Base-by-base conservation (phyloP, 441 rosid species). In the Melastoma candidum region DNA sequence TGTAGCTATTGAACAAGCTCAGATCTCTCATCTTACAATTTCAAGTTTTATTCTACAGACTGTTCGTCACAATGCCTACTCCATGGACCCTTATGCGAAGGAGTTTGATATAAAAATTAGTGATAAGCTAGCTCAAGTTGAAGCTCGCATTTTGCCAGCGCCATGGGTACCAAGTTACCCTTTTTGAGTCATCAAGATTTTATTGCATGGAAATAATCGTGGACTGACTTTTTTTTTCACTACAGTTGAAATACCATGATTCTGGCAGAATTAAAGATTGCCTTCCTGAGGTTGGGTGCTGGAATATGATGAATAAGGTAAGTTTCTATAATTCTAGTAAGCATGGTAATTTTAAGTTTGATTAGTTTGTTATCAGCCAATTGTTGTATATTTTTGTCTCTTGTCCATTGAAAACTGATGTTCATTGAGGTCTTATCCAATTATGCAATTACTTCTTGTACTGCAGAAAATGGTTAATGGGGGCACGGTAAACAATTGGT, bases 261-360 rank as follows among this genome's bases (percentile, higher is more conserved):
- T 85, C 93, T 1, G 96, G 96, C 12, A 75, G 83, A 60, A 92
- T 87, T 67, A 82, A 71, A 75, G 76, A 79, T 58, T 85, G 95
- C 66, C 70, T 77, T 26, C 98, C 98, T 46, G 84, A 83, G 65
- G 87, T 83, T 56, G 98, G 98, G 2, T 89, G 84, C 45, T 90
- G 98, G 98, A 90, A 87, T 52, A 90, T 90, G 98, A 90, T 79
- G 98, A 80, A 90, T 11, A 90, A 87, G 83, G 98, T 92, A 75
- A 32, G 24, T 36, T 6, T 6, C 41, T 36, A 36, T 36, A 36
- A 36, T 4, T 36, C 7, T 36, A 36, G 41, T 36, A 36, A 36
- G 41, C 41, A 4, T 36, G 41, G 8, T 4, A 36, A 9, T 9
- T 36, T 4, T 36, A 36, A 36, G 41, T 36, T 36, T 4, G 41